Conservation (phyloP, 2,329 filamentous ascomycete genomes). For the Penicillium rolfsii region DNA sequence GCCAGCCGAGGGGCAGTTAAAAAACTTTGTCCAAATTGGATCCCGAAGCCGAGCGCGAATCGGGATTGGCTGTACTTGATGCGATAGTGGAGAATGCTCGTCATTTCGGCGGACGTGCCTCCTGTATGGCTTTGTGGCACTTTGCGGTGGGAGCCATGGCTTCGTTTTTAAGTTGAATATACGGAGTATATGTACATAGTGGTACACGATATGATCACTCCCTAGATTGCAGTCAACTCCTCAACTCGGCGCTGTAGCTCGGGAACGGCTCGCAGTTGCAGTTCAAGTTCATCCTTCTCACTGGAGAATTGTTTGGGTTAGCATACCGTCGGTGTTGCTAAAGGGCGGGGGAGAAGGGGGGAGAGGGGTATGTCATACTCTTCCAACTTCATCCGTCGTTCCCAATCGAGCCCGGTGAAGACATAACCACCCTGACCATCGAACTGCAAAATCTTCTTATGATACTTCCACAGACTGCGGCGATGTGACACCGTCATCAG, state of each 20-base stretch:
- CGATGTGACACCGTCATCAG: conserved; percentile 96
- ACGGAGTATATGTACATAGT: neutral
- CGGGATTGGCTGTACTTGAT: conserved; percentile 15
- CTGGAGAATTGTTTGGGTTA: conserved; percentile 38
- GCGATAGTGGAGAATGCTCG: conserved; percentile 7
- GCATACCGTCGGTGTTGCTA: neutral
- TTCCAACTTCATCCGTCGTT: conserved; percentile 80
- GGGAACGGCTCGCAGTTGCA: conserved; percentile 80
- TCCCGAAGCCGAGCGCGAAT: conserved; percentile 11
- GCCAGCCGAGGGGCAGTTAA: conserved; percentile 2
- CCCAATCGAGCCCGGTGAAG: conserved; percentile 87
- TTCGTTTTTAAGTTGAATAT: neutral
- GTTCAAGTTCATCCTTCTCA: conserved; percentile 91
- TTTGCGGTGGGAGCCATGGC: neutral
- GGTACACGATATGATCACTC: neutral
- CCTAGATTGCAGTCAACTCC: conserved; percentile 65
- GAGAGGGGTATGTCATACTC: conserved; percentile 56
- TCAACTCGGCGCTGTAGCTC: conserved; percentile 83
- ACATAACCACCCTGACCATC: conserved; percentile 91
- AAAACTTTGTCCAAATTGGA: neutral
- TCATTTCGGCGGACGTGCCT: neutral
- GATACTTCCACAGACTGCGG: conserved; percentile 93
- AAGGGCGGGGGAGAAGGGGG: neutral
- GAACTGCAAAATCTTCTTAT: conserved; percentile 92
- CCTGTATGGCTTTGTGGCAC: too few species aligned